Evolutionary conservation across 1,139 yeast species (phyloP).

Genomic region (Pichia sp.): DNA sequence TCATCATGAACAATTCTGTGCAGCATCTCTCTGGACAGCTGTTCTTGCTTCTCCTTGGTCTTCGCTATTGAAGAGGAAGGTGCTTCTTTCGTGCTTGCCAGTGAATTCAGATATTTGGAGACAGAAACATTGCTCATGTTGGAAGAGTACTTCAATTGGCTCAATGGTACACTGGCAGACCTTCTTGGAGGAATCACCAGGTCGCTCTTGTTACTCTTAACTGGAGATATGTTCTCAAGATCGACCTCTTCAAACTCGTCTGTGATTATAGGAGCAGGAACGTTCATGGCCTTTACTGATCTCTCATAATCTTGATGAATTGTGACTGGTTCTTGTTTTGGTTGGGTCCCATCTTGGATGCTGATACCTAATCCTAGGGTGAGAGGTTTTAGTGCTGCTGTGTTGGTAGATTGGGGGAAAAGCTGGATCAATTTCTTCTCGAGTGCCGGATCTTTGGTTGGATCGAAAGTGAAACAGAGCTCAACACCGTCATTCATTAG

Average conservation of each 20-base stretch:
- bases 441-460: not conserved
- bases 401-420: conserved; percentile 11
- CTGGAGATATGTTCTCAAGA: not conserved
- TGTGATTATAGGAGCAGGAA: not conserved
- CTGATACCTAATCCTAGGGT: conserved; percentile 15
- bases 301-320: not conserved
- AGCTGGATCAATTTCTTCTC: conserved; percentile 4
- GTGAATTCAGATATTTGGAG: not conserved
- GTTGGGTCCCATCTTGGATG: not conserved
- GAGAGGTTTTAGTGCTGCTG: not conserved
- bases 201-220: not conserved
- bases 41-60: not conserved
- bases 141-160: not conserved
- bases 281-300: not conserved
- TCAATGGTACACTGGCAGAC: not conserved
- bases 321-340: not conserved
- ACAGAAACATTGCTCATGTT: not conserved
- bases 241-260: not conserved
- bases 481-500: conserved; percentile 19
- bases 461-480: conserved; percentile 18
- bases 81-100: not conserved
- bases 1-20: conserved; percentile 4
- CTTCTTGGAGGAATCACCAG: not conserved
- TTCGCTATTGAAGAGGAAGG: not conserved
- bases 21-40: not conserved